phyloP scores from a whole-genome alignment of 495 filamentous ascomycete species.

The Trichoderma orchidacearum region DNA sequence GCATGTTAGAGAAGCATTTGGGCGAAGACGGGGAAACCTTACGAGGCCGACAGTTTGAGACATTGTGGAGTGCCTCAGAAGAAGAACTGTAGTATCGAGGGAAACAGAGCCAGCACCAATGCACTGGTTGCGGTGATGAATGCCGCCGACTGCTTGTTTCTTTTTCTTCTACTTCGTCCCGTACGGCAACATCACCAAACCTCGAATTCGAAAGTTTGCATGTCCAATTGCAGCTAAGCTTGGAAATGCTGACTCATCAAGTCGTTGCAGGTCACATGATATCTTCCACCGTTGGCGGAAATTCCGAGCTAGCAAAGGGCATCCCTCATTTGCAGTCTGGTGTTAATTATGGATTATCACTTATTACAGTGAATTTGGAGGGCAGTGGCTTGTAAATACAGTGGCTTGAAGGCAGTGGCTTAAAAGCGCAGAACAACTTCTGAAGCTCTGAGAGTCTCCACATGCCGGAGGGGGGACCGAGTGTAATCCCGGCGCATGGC shows the following conservation, averaged over 20 bases:
- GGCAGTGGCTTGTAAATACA: too few species aligned
- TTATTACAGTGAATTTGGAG: too few species aligned
- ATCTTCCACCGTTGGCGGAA: neutral
- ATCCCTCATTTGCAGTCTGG: too few species aligned
- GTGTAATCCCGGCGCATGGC: slow-evolving; percentile 1
- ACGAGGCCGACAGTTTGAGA: slow-evolving; percentile 58
- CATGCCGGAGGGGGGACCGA: neutral
- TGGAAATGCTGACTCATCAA: neutral
- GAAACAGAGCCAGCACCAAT: neutral
- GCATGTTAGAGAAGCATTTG: neutral
- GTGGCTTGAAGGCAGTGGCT: too few species aligned
- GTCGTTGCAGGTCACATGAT: neutral
- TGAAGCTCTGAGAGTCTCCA: neutral
- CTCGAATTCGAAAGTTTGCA: neutral
- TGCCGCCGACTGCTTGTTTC: neutral
- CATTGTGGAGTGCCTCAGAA: slow-evolving; percentile 36
- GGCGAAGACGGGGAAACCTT: slow-evolving; percentile 11
- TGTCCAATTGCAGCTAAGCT: neutral
- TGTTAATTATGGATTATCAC: too few species aligned
- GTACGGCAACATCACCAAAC: neutral
- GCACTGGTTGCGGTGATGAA: neutral
- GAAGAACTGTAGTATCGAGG: neutral
- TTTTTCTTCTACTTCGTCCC: neutral
- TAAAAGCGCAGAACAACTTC: too few species aligned
- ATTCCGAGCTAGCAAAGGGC: too few species aligned